phyloP scores from a whole-genome alignment of 1,284 basidiomycete genomes.

The Irpex rosettiformis region DNA sequence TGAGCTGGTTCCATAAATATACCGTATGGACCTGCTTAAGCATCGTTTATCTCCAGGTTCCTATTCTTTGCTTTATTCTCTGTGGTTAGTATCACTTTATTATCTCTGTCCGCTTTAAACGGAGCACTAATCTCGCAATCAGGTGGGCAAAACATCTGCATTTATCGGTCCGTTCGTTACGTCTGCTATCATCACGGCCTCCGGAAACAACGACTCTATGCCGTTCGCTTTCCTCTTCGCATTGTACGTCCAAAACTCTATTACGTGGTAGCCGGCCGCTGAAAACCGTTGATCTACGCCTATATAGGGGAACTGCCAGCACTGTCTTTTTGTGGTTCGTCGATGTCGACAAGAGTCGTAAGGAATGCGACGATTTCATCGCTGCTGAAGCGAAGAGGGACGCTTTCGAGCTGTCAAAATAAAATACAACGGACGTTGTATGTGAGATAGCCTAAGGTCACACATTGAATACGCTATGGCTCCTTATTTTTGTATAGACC shows the following conservation, averaged over 20 bases:
- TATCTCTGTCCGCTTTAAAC: neutral
- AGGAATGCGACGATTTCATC: constrained; percentile 65
- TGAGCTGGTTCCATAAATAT: too few species aligned
- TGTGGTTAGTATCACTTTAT: constrained; percentile 40
- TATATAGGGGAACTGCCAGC: constrained; percentile 55
- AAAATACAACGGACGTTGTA: neutral
- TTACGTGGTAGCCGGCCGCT: neutral
- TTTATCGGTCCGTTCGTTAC: constrained; percentile 81
- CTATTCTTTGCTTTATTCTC: constrained; percentile 78
- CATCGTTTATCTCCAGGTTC: constrained; percentile 45
- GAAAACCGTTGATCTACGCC: neutral
- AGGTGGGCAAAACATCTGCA: constrained; percentile 78
- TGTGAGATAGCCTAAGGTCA: neutral
- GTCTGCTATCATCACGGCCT: constrained; percentile 67
- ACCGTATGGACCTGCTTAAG: too few species aligned
- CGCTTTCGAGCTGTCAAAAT: constrained; percentile 35
- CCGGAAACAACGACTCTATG: constrained; percentile 73
- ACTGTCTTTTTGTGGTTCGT: constrained; percentile 66
- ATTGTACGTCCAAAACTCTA: constrained; percentile 42
- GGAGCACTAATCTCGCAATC: neutral
- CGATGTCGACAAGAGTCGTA: constrained; percentile 65
- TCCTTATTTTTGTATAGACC: too few species aligned
- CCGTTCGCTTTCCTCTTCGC: constrained; percentile 79
- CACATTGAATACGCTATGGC: neutral
- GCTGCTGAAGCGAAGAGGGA: constrained; percentile 50